Evolutionary conservation across 2,329 filamentous ascomycete genomes (phyloP), one percentile per base, ranked within the genome.

Genomic region (Fusarium floridanum): DNA sequence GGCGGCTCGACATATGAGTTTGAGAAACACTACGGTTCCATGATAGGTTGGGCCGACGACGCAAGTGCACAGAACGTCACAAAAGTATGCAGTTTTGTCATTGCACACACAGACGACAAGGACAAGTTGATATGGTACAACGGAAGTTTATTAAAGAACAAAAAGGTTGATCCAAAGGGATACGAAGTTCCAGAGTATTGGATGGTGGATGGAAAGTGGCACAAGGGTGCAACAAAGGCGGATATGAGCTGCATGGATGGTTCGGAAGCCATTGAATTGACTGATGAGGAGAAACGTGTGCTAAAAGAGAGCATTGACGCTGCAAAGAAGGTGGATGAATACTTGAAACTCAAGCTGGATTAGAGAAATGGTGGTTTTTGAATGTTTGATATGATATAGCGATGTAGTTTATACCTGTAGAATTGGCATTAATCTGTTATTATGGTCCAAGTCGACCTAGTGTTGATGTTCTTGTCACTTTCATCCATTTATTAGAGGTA

Each of bases 51-150:
- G 81, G 64, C 74, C 12, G 64, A 70, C 6, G 43, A 59, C 2
- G 20, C 37, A 2, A 34, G 20, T 4, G 45, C 27, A 0, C 17
- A 66, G 16, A 56, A 64, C 0, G 66, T 67, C 2, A 57, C 65
- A 4, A 56, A 67, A 6, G 76, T 85, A 5, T 85, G 84, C 77
- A 83, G 83, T 69, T 82, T 81, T 55, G 79, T 78, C 6, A 84
- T 86, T 68, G 83, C 83, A 6, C 85, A 86, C 67, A 66, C 82
- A 6, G 85, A 86, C 62, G 78, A 81, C 32, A 56, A 78, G 0
- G 78, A 81, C 20, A 72, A 72, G 7, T 67, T 85, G 43, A 50
- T 86, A 6, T 86, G 85, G 85, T 84, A 82, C 53, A 86, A 85
- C 53, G 84, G 84, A 3, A 81, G 84, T 5, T 61, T 86, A 62